Base-by-base conservation (phyloP, 2,329 filamentous ascomycete species). In the Geosmithia morbida region DNA sequence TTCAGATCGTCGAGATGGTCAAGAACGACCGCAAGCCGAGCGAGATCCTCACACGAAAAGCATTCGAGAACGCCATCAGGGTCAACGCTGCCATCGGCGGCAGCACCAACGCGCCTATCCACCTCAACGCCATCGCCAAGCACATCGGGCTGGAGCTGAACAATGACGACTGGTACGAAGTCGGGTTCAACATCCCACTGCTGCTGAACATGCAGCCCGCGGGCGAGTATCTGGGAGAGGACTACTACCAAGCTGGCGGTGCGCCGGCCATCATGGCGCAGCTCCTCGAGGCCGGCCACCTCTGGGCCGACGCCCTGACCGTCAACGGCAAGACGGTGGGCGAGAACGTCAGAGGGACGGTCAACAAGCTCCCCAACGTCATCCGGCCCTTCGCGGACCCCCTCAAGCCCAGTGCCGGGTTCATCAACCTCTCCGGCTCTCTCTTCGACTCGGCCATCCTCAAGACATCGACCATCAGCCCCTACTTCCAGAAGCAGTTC, bases 1-100 rank as follows among this genome's bases (percentile, higher is more conserved):
- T 61, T 45, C 69, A 62, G 45, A 72, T 74, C 41, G 69, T 74
- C 20, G 68, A 69, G 46, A 72, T 74, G 69, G 68, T 73, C 3
- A 57, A 63, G 22, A 56, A 61, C 22, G 68, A 74, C 54, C 61
- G 66, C 29, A 71, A 68, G 50, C 73, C 73, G 2, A 71, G 66
- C 51, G 72, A 77, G 49, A 70, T 77, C 53, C 67, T 77, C 67
- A 76, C 72, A 1, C 62, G 71, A 3, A 57, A 69, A 48, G 71
- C 74, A 1, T 77, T 77, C 48, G 72, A 77, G 57, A 77, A 77
- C 50, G 72, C 70, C 7, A 72, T 77, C 26, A 68, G 70, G 6
- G 66, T 65, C 41, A 75, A 74, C 50, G 72, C 70, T 2, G 72
- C 73, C 18, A 74, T 77, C 47, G 74, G 74, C 22, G 74, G 74